Conservation (phyloP, 2,329 filamentous ascomycete species). For the Nothophaeocryptopus gaeumannii region DNA sequence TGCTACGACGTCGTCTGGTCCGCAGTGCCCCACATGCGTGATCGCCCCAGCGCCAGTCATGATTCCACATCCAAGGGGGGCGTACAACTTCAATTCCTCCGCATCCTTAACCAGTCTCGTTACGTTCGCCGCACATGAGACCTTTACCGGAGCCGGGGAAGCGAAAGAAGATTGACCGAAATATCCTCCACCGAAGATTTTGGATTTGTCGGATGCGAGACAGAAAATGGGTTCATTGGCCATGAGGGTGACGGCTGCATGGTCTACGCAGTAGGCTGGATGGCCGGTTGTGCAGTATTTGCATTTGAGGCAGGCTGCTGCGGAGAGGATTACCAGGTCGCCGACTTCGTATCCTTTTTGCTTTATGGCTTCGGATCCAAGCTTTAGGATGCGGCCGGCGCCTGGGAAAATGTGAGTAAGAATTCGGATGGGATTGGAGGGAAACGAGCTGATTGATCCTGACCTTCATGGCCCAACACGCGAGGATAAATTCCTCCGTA, state of each 20-base stretch:
- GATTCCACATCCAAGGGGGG: conserved; percentile 45
- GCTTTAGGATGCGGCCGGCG: conserved; percentile 21
- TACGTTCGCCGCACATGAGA: conserved; percentile 31
- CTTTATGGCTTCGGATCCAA: conserved; percentile 16
- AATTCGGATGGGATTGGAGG: no score
- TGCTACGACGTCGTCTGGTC: conserved; percentile 31
- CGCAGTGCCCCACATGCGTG: conserved; percentile 36
- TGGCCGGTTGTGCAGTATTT: conserved; percentile 44
- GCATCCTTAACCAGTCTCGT: conserved; percentile 20
- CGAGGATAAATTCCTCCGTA: conserved; percentile 25
- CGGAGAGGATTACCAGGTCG: conserved; percentile 46
- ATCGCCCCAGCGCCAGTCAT: conserved; percentile 47
- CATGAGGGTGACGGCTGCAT: conserved; percentile 35
- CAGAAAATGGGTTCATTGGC: conserved; percentile 25
- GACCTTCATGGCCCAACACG: conserved; percentile 28
- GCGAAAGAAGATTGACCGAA: conserved; percentile 42
- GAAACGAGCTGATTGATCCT: background rate
- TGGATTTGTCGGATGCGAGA: conserved; percentile 15
- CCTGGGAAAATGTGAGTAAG: conserved; percentile 6
- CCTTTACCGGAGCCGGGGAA: conserved; percentile 30
- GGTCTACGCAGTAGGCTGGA: conserved; percentile 48
- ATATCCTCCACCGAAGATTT: conserved; percentile 31
- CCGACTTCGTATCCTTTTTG: conserved; percentile 23
- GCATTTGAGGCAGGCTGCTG: conserved; percentile 44
- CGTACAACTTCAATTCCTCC: conserved; percentile 34